phyloP scores from a whole-genome alignment of 2,329 filamentous ascomycete species.

The Dothistroma pini region DNA sequence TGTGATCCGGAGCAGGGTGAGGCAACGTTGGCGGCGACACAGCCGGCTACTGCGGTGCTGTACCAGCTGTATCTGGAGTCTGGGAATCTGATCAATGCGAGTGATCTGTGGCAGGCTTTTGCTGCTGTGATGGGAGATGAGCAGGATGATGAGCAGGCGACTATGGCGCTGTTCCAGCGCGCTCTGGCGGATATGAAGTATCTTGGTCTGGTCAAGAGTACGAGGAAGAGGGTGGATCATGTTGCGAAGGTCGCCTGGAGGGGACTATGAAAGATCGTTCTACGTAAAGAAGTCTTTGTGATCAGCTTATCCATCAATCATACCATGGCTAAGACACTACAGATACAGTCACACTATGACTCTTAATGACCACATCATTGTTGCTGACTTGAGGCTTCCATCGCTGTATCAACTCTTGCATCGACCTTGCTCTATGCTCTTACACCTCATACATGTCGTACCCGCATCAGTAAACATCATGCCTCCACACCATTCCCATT shows the following conservation, averaged over 20 bases:
- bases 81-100: constrained; percentile 71
- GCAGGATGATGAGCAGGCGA: constrained; percentile 34
- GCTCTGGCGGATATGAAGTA: constrained; percentile 79
- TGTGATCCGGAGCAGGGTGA: constrained; percentile 48
- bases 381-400: too few species aligned
- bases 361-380: too few species aligned
- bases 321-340: too few species aligned
- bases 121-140: constrained; percentile 56
- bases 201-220: constrained; percentile 83
- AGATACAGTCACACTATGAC: too few species aligned
- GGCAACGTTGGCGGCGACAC: constrained; percentile 52
- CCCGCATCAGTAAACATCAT: too few species aligned
- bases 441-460: too few species aligned
- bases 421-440: too few species aligned
- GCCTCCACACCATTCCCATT: too few species aligned
- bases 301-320: too few species aligned
- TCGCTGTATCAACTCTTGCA: too few species aligned
- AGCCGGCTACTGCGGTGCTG: constrained; percentile 68
- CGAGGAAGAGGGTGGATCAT: constrained; percentile 88
- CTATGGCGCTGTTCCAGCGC: constrained; percentile 72
- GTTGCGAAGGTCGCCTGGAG: constrained; percentile 79
- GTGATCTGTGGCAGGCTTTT: constrained; percentile 77
- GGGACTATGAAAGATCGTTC: constrained; percentile 55
- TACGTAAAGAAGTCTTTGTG: too few species aligned
- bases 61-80: constrained; percentile 79